phyloP scores from a whole-genome alignment of 73 alveolate genomes.

The Tetrahymena borealis region DNA sequence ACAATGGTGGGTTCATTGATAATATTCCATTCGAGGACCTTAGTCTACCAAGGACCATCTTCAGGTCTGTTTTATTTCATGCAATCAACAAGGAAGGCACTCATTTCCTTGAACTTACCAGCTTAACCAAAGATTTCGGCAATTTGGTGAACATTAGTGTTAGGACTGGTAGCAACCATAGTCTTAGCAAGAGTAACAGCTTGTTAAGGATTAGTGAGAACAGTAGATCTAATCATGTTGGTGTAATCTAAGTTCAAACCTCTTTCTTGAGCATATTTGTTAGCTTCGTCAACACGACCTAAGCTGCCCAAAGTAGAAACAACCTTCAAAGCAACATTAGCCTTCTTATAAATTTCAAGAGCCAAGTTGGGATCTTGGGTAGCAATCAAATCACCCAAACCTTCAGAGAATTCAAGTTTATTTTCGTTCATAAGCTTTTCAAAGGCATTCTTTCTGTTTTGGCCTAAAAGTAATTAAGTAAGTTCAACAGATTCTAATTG shows the following conservation, averaged over 20 bases:
- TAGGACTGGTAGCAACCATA: slow-evolving; percentile 74
- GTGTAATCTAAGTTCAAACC: slow-evolving; percentile 81
- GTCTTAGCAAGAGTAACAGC: slow-evolving; percentile 89
- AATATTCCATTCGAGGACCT: slow-evolving; percentile 86
- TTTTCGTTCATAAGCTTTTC: slow-evolving; percentile 88
- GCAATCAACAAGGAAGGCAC: slow-evolving; percentile 94
- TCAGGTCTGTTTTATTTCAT: slow-evolving; percentile 90
- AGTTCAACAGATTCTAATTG: slow-evolving; percentile 86
- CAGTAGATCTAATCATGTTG: slow-evolving; percentile 63
- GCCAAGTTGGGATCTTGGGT: slow-evolving; percentile 88
- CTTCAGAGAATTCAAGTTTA: slow-evolving; percentile 85
- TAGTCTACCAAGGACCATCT: slow-evolving; percentile 97
- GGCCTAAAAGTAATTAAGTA: slow-evolving; percentile 85
- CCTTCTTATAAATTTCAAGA: slow-evolving; percentile 71
- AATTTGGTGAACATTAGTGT: slow-evolving; percentile 68
- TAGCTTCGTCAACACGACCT: slow-evolving; percentile 84
- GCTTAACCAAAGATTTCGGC: slow-evolving; percentile 44
- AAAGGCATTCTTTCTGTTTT: slow-evolving; percentile 74
- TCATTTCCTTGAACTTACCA: slow-evolving; percentile 86
- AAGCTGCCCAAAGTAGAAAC: slow-evolving; percentile 87
- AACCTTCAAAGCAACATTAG: slow-evolving; percentile 79
- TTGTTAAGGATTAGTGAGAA: slow-evolving; percentile 80
- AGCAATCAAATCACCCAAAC: slow-evolving; percentile 90
- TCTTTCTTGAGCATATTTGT: slow-evolving; percentile 71
- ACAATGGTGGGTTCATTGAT: slow-evolving; percentile 93